Evolutionary conservation across 257 asterid genomes (phyloP).

Genomic region (Solanum piurae): DNA sequence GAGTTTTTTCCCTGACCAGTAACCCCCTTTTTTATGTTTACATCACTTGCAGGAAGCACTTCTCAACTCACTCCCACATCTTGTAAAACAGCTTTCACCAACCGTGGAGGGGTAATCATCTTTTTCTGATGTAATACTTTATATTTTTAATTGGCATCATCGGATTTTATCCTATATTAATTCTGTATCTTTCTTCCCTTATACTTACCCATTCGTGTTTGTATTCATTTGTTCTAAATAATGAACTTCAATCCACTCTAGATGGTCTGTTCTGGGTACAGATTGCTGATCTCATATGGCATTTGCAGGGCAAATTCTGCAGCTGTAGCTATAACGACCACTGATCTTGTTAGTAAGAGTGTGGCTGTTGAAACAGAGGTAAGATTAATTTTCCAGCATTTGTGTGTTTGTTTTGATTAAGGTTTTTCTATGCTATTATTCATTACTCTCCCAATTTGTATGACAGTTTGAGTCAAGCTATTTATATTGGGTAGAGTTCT

Average conservation of each 20-base stretch:
- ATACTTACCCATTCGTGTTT: background rate
- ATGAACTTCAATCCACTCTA: background rate
- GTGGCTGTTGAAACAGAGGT: constrained; percentile 82
- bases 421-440: background rate
- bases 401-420: background rate
- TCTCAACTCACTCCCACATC: constrained; percentile 76
- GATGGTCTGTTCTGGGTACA: background rate
- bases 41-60: constrained; percentile 72
- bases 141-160: background rate
- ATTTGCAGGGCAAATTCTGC: constrained; percentile 73
- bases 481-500: background rate
- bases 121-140: background rate
- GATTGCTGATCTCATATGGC: background rate
- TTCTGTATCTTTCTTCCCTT: background rate
- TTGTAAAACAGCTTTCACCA: constrained; percentile 55
- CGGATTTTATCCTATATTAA: background rate
- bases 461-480: background rate
- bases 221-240: background rate
- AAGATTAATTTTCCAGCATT: background rate
- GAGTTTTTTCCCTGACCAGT: background rate
- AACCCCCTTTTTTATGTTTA: background rate
- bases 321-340: constrained; percentile 96
- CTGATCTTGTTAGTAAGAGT: constrained; percentile 96
- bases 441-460: background rate
- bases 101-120: constrained; percentile 51